Base-by-base conservation (phyloP, 768 basidiomycete species). In the Mycena vitilis region DNA sequence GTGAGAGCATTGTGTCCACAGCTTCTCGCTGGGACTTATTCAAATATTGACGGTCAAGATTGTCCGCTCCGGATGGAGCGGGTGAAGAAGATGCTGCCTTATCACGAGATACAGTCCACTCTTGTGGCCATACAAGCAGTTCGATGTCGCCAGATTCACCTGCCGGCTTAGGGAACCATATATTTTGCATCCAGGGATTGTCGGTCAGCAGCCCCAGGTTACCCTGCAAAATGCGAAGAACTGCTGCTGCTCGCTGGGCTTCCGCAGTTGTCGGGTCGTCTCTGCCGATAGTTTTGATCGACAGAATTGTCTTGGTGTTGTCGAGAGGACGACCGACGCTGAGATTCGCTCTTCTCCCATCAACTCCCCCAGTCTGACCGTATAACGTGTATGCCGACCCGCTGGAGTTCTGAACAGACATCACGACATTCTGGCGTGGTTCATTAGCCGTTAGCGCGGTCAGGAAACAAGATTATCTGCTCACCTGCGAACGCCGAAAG, bases 261-360 rank as follows among this genome's bases (percentile, higher is more conserved):
- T 92, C 91, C 34, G 92, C 90, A 23, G 72, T 75, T 5, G 92
- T 93, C 1, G 85, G 86, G 45, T 79, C 84, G 47, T 86, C 89
- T 40, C 81, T 83, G 0, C 90, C 91, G 69, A 82, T 80, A 11
- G 89, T 82, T 25, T 78, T 84, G 25, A 92, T 80, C 9, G 75
- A 75, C 0, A 73, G 61, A 36, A 88, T 77, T 1, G 75, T 79
- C 76, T 65, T 81, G 73, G 77, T 76, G 62, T 58, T 82, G 63
- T 61, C 72, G 47, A 68, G 68, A 18, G 71, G 63, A 69, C 74
- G 68, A 10, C 63, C 61, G 13, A 78, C 69, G 57, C 67, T 71
- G 49, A 85, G 71, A 22, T 73, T 66, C 2, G 71, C 77, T 0
- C 75, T 71, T 58, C 75, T 78, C 0, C 89, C 89, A 77, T 58